Conservation (phyloP, 441 rosid genomes). For the Euphorbia schlechtendalii region DNA sequence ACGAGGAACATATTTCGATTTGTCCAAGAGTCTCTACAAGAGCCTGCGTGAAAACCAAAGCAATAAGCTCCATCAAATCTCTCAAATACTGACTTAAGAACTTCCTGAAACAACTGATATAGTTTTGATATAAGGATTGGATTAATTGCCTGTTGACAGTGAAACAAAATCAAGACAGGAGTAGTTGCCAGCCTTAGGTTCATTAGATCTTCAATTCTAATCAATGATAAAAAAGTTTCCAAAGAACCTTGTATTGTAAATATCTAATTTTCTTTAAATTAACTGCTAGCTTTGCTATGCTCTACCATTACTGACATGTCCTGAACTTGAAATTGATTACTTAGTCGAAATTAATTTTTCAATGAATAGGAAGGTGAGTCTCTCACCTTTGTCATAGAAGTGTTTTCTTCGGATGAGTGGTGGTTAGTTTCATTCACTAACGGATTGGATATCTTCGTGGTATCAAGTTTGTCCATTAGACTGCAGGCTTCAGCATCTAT, state of each 20-base stretch:
- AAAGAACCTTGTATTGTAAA: too few species aligned
- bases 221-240: background rate
- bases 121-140: background rate
- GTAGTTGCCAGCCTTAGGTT: conserved; percentile 1
- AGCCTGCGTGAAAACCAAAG: conserved; percentile 39
- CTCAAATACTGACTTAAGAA: background rate
- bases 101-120: background rate
- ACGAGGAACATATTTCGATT: conserved; percentile 49
- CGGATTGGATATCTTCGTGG: too few species aligned
- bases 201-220: background rate
- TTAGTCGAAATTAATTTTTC: too few species aligned
- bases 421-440: too few species aligned
- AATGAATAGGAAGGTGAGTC: background rate
- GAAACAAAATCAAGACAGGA: background rate
- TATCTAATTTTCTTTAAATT: too few species aligned
- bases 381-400: conserved; percentile 47
- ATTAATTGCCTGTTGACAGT: background rate
- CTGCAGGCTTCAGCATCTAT: too few species aligned
- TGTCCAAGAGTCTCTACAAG: conserved; percentile 54
- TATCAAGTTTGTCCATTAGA: too few species aligned
- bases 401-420: conserved; percentile 32
- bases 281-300: background rate
- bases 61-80: conserved; percentile 14
- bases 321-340: too few species aligned
- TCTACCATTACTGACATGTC: background rate